Evolutionary conservation across 2,329 filamentous ascomycete species (phyloP), one percentile per base, ranked within the genome.

Genomic region (Xylariaceae sp.): DNA sequence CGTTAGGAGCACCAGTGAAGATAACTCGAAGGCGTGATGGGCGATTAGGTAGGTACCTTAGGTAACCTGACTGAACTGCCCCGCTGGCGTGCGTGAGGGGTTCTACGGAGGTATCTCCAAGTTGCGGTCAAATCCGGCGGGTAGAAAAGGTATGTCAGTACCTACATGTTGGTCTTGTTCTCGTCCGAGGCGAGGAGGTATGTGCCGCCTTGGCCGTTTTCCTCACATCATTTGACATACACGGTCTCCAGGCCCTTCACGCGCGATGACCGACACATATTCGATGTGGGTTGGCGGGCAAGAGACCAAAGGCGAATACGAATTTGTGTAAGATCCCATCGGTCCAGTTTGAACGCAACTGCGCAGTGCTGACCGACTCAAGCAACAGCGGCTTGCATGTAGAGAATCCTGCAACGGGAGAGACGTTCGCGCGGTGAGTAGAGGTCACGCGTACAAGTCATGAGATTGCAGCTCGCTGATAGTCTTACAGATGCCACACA

Each of bases 371-470:
- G 4, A 7, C 7, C 48, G 11, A 42, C 18, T 11, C 6, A 6
- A 11, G 14, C 3, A 10, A 39, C 46, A 81, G 78, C 15, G 33
- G 15, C 33, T 12, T 83, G 46, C 64, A 71, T 0, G 62, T 82
- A 39, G 75, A 81, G 56, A 71, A 82, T 55, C 79, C 79, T 12
- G 69, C 78, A 0, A 80, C 71, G 0, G 74, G 75, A 17, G 71
- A 79, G 42, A 66, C 76, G 6, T 77, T 82, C 49, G 75, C 77
- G 35, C 60, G 73, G 75, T 77, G 60, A 63, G 70, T 33, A 33
- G 39, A n/a, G n/a, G n/a, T n/a, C n/a, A 17, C 43, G 18, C 33
- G 39, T 19, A 17, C n/a, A 18, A 10, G 9, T 11, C 5, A 11
- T 19, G 30, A 9, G 38, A 6, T 35, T 33, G 17, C 39, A 14